These are phyloP conservation scores for Cadophora gregata DNA, from an alignment of 2,329 filamentous ascomycete genomes.

Conservation along the genomic window DNA sequence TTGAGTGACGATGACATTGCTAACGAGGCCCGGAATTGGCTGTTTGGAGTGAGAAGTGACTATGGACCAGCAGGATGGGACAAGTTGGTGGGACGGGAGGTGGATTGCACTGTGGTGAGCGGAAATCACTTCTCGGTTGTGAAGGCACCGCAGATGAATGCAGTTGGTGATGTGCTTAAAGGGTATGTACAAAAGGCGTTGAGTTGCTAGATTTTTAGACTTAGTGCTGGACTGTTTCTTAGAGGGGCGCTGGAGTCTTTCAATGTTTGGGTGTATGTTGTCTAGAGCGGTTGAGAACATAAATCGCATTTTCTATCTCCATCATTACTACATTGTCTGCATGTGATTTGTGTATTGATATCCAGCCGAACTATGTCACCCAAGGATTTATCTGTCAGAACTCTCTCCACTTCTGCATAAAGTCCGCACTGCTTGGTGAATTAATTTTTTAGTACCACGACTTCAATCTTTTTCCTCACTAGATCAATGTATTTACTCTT, in stretches of 20 bases:
- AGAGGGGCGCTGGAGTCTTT: background rate
- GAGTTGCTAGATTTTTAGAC: background rate
- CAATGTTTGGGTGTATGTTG: background rate
- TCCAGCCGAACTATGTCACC: background rate
- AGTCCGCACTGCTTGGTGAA: background rate
- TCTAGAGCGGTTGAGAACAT: background rate
- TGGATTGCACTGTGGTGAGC: background rate
- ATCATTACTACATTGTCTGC: background rate
- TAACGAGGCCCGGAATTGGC: background rate
- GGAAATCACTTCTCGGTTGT: background rate
- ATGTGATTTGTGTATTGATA: background rate
- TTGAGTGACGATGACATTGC: slow-evolving; percentile 4
- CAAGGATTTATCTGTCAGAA: background rate
- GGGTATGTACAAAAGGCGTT: background rate
- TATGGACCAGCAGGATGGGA: slow-evolving; percentile 4
- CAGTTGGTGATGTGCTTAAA: background rate
- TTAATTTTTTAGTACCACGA: background rate
- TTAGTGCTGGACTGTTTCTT: background rate
- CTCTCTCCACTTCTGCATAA: slow-evolving; percentile 1
- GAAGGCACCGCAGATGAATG: background rate
- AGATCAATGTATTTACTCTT: background rate
- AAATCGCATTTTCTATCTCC: background rate
- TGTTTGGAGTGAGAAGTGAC: slow-evolving; percentile 4
- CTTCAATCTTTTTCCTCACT: background rate
- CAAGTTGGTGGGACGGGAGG: background rate